Evolutionary conservation across 306 rosid genomes (phyloP), one percentile per base, ranked within the genome.

Genomic region (Purshia tridentata): DNA sequence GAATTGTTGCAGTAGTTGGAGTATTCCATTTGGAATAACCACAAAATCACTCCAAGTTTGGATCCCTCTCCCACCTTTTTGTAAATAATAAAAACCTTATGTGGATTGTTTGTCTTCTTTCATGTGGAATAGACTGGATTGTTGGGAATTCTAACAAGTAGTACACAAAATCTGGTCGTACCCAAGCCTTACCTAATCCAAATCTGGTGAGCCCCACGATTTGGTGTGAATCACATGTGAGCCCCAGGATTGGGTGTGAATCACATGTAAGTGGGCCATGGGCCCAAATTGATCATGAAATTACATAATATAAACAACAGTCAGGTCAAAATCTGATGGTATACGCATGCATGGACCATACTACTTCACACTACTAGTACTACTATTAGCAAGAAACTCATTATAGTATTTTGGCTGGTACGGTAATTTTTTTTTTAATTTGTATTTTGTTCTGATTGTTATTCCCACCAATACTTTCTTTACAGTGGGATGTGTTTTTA

Each of bases 151-250:
- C 55, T 23, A n/a, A 14, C 19, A 60, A 51, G 18, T 40, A 6
- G 54, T 49, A 50, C 77, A 15, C 48, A 39, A 40, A 63, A 73
- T 70, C 65, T 4, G 41, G 52, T 41, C 22, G 22, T 54, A 41
- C 41, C 8, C 4, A 39, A 8, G 19, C 4, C 39, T 37, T 16
- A 16, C 50, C 44, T 20, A 18, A 66, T 48, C 52, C 35, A 57
- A 80, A 81, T 78, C 84, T 67, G 4, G 65, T 83, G 79, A 68
- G 76, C 52, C 70, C 84, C 69, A 65, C 73, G 63, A 29, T 20
- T 74, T 72, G 60, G 51, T 49, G 19, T 64, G 67, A 67, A 78
- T 75, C 85, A 87, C 85, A 72, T 86, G 86, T 72, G 49, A 39
- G 76, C 52, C 70, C 84, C 69, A 65, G 70, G 63, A 29, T 20